Evolutionary conservation across 345 rosid genomes (phyloP).

Genomic region (Syzygium grande): DNA sequence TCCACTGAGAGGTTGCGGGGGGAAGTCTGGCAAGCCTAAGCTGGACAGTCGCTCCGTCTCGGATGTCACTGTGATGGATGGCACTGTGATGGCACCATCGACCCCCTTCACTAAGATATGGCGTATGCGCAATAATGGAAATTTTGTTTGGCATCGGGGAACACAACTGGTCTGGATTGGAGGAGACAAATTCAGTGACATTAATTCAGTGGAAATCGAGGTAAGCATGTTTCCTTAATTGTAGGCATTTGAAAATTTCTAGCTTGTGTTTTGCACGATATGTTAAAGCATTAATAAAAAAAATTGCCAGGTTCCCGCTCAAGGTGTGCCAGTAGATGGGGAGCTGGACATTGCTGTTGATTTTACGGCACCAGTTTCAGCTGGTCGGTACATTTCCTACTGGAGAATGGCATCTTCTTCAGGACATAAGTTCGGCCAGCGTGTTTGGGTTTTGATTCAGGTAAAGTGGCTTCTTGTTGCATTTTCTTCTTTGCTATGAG

Average conservation of each 20-base stretch:
- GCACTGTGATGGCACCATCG: slow-evolving; percentile 68
- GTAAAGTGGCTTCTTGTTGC: slow-evolving; percentile 17
- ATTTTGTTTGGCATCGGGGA: slow-evolving; percentile 55
- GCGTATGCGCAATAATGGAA: slow-evolving; percentile 85
- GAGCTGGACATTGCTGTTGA: slow-evolving; percentile 73
- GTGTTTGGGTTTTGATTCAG: slow-evolving; percentile 86
- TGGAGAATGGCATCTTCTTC: slow-evolving; percentile 80
- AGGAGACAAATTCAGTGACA: slow-evolving; percentile 51
- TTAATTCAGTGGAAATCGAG: slow-evolving; percentile 42
- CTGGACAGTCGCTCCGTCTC: slow-evolving; percentile 69
- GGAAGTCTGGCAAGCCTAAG: slow-evolving; percentile 32
- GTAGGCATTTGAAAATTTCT: neutral
- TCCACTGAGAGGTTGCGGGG: slow-evolving; percentile 10
- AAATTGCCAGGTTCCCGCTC: slow-evolving; percentile 47
- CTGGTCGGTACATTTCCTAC: slow-evolving; percentile 80
- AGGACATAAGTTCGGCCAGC: slow-evolving; percentile 81
- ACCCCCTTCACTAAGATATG: slow-evolving; percentile 82
- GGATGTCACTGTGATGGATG: slow-evolving; percentile 86
- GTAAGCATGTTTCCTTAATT: slow-evolving; percentile 16
- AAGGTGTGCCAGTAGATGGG: slow-evolving; percentile 54
- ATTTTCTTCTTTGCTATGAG: neutral
- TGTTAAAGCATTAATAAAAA: neutral
- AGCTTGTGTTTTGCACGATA: neutral
- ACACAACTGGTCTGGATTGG: slow-evolving; percentile 66
- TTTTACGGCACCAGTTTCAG: slow-evolving; percentile 59